These are phyloP conservation scores for Penicillium canescens DNA, from an alignment of 495 filamentous ascomycete genomes.

Conservation along the genomic window DNA sequence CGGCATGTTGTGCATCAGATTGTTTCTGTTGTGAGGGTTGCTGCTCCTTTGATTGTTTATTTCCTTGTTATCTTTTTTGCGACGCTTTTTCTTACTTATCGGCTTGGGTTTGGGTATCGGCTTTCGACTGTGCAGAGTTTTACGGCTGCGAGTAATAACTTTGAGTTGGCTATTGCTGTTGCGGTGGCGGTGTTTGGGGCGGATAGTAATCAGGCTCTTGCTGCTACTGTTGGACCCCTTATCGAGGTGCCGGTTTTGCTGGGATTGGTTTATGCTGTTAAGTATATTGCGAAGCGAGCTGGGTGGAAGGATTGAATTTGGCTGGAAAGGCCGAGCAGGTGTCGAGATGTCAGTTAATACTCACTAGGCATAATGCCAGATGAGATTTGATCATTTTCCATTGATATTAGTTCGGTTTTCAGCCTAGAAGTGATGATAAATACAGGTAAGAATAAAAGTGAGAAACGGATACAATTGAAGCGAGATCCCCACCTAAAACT, in stretches of 20 bases:
- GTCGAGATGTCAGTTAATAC: too few species aligned
- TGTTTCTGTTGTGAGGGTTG: constrained; percentile 76
- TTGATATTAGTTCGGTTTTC: too few species aligned
- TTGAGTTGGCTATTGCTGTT: constrained; percentile 91
- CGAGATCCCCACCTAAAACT: too few species aligned
- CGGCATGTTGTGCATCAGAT: constrained; percentile 79
- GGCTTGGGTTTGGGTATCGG: constrained; percentile 71
- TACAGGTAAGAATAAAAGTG: too few species aligned
- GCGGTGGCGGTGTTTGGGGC: constrained; percentile 83
- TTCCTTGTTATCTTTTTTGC: constrained; percentile 72
- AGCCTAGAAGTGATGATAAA: too few species aligned
- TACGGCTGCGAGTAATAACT: constrained; percentile 94
- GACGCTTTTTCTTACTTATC: constrained; percentile 59
- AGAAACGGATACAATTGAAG: too few species aligned
- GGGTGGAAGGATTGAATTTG: constrained; percentile 19
- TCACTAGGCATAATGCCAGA: too few species aligned
- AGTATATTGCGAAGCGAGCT: constrained; percentile 23
- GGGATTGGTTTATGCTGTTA: constrained; percentile 76
- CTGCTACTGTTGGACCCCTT: constrained; percentile 86
- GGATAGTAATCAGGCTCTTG: constrained; percentile 79
- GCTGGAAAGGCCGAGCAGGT: too few species aligned
- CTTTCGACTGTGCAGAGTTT: constrained; percentile 81
- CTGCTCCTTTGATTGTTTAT: constrained; percentile 79
- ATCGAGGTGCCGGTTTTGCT: constrained; percentile 90
- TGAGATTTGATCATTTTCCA: too few species aligned